A percentile compares a stretch with the other conserved stretches of the same genome.
Evolutionary conservation across 2,329 filamentous ascomycete genomes (phyloP).

Genomic region (Penicillium sp.): DNA sequence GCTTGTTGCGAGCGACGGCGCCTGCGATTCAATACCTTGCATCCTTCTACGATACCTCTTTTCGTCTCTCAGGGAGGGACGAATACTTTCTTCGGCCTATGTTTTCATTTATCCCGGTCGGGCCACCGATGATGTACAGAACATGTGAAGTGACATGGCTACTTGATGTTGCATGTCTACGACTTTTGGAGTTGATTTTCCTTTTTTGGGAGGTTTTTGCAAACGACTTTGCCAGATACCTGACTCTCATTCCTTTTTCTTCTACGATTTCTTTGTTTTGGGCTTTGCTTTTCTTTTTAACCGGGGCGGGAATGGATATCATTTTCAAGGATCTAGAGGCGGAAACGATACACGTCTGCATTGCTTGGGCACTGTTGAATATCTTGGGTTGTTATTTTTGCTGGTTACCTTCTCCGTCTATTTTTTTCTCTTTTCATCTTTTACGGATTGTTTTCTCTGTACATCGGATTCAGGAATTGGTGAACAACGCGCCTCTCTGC

Average conservation of each 20-base stretch:
- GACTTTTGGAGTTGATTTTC: constrained; percentile 39
- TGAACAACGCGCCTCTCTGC: constrained; percentile 33
- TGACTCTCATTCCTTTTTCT: constrained; percentile 19
- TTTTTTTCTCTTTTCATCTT: constrained; percentile 23
- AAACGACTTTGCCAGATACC: constrained; percentile 33
- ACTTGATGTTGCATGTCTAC: constrained; percentile 36
- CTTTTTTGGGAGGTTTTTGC: constrained; percentile 26
- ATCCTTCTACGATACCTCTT: constrained; percentile 40
- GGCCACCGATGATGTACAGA: constrained; percentile 45
- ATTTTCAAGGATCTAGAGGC: constrained; percentile 45
- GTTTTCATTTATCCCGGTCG: constrained; percentile 23
- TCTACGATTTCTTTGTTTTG: constrained; percentile 29
- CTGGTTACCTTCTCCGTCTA: constrained; percentile 23
- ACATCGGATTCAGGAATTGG: constrained; percentile 37
- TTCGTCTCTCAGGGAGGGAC: constrained; percentile 40
- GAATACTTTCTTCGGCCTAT: constrained; percentile 32
- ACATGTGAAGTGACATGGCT: constrained; percentile 36
- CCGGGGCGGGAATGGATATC: constrained; percentile 36
- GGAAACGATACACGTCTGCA: constrained; percentile 50
- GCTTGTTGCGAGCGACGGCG: constrained; percentile 46
- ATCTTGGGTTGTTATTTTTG: constrained; percentile 33
- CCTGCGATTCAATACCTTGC: constrained; percentile 42
- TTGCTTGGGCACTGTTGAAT: constrained; percentile 42
- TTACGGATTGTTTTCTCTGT: constrained; percentile 30
- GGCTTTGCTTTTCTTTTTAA: constrained; percentile 28